Conservation (phyloP, 2,329 filamentous ascomycete species). For the Stemphylium beticola region DNA sequence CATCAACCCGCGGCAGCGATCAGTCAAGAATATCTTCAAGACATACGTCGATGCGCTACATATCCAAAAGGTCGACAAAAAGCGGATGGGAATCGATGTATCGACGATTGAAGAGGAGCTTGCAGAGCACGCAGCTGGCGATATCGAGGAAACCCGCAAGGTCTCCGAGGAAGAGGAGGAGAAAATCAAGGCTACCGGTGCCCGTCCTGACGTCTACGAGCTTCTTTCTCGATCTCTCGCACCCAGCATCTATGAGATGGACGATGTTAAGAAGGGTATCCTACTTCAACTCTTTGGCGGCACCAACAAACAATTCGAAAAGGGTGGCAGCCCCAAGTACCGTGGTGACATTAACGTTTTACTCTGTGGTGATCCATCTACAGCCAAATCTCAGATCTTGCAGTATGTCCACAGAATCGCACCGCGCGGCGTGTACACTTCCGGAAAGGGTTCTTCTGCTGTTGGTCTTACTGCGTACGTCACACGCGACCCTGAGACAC, state of each 20-base stretch:
- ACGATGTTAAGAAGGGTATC: constrained; percentile 98
- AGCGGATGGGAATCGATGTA: constrained; percentile 86
- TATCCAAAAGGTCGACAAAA: constrained; percentile 95
- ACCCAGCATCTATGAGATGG: constrained; percentile 95
- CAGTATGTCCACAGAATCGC: constrained; percentile 98
- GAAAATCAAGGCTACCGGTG: constrained; percentile 82
- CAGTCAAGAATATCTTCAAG: constrained; percentile 95
- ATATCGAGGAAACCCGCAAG: constrained; percentile 82
- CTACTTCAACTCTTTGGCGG: constrained; percentile 95
- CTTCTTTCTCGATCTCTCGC: constrained; percentile 88
- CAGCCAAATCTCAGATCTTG: constrained; percentile 92
- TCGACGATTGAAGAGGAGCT: constrained; percentile 87
- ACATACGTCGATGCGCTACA: constrained; percentile 96
- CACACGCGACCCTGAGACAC: constrained; percentile 74
- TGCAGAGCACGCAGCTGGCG: constrained; percentile 72
- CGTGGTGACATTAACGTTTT: constrained; percentile 97
- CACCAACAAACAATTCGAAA: constrained; percentile 97
- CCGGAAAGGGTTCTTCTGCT: constrained; percentile 76
- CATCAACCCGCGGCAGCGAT: constrained; percentile 89
- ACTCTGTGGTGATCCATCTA: constrained; percentile 95
- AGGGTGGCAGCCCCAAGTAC: constrained; percentile 93
- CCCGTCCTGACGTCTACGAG: constrained; percentile 88
- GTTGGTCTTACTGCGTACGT: constrained; percentile 81
- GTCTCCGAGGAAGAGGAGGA: constrained; percentile 85
- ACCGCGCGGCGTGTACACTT: constrained; percentile 81